These are phyloP conservation scores for Paramarasmius palmivorus DNA, from an alignment of 1,284 basidiomycete genomes.

Conservation along the genomic window DNA sequence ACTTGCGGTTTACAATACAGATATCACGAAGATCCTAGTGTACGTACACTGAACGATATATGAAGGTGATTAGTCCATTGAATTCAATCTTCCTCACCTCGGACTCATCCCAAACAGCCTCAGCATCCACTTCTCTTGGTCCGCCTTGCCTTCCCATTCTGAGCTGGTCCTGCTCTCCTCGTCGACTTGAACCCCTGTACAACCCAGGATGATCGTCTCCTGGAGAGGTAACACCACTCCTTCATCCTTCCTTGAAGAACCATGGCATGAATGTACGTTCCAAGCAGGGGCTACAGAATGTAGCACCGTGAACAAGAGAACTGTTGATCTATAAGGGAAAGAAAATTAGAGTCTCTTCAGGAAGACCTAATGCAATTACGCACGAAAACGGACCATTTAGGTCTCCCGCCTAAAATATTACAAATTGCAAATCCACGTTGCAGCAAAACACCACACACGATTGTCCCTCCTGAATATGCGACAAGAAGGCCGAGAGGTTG, in stretches of 20 bases:
- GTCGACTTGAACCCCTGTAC: constrained; percentile 13
- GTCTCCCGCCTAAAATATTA: constrained; percentile 58
- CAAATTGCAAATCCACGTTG: constrained; percentile 71
- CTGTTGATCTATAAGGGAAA: constrained; percentile 45
- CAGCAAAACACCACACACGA: constrained; percentile 70
- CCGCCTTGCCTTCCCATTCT: constrained; percentile 16
- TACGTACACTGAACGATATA: too few relatives aligned
- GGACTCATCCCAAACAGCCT: constrained; percentile 25
- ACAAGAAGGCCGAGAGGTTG: constrained; percentile 62
- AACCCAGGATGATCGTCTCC: constrained; percentile 33
- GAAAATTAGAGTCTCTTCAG: constrained; percentile 1
- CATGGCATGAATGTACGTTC: constrained; percentile 36
- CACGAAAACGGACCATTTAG: constrained; percentile 67
- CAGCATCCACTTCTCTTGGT: constrained; percentile 35
- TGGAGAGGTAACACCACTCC: constrained; percentile 41
- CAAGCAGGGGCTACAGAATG: constrained; percentile 57
- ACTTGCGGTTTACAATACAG: too few relatives aligned
- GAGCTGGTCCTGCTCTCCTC: background rate
- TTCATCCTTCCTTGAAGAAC: constrained; percentile 31
- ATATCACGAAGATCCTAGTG: too few relatives aligned
- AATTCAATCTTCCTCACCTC: background rate
- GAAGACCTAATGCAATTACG: background rate
- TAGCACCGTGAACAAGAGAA: constrained; percentile 56
- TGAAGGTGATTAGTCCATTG: too few relatives aligned
- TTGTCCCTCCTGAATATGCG: constrained; percentile 54